Conservation (phyloP, 306 rosid genomes). For the Betula pendula region DNA sequence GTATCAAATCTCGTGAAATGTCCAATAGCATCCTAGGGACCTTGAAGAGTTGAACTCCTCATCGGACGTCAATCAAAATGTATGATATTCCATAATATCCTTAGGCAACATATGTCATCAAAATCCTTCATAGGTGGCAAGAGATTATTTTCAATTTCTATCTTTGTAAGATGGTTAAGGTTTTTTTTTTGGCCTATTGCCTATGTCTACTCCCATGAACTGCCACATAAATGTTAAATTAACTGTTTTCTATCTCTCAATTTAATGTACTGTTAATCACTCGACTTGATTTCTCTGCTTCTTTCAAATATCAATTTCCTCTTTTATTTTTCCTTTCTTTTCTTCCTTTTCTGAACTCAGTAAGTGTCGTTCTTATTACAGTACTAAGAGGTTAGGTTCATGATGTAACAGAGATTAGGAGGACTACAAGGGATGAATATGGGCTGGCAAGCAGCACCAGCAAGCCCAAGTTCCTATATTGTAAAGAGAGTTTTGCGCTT, state of each 20-base stretch:
- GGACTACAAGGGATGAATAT: slow-evolving; percentile 45
- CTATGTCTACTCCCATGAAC: background rate
- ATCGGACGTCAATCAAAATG: slow-evolving; percentile 9
- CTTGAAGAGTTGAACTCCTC: slow-evolving; percentile 17
- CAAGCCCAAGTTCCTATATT: slow-evolving; percentile 35
- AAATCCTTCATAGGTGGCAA: too few species aligned
- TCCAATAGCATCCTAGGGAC: slow-evolving; percentile 3
- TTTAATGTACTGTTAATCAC: background rate
- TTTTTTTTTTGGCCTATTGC: slow-evolving; percentile 1
- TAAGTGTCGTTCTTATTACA: slow-evolving; percentile 6
- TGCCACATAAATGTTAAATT: background rate
- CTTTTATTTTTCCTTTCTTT: background rate
- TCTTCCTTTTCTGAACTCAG: background rate
- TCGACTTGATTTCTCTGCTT: slow-evolving; percentile 11
- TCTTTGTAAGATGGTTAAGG: background rate
- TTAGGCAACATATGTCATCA: too few species aligned
- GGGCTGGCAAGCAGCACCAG: slow-evolving; percentile 46
- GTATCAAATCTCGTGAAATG: background rate
- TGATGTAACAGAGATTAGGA: slow-evolving; percentile 39
- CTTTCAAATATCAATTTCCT: background rate
- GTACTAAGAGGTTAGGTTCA: slow-evolving; percentile 27
- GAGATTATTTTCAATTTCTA: background rate
- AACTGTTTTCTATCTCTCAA: background rate
- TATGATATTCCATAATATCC: background rate
- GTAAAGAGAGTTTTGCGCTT: slow-evolving; percentile 57